phyloP scores from a whole-genome alignment of 73 alveolate genomes.

The Symbiodinium pilosum region DNA sequence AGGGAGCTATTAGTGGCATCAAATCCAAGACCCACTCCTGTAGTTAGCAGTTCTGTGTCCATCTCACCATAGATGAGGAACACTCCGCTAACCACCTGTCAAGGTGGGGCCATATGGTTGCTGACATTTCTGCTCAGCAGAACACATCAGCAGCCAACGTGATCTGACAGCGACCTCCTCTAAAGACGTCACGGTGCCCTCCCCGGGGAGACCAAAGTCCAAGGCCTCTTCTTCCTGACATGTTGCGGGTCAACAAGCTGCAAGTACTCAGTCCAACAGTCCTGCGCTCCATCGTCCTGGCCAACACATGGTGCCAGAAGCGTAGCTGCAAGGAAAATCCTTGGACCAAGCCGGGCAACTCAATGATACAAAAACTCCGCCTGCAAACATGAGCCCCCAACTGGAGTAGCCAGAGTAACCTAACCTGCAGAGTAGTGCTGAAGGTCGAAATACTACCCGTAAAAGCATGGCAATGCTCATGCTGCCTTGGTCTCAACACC shows the following conservation, averaged over 20 bases:
- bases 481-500: neutral
- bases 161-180: constrained; percentile 13
- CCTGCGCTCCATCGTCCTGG: constrained; percentile 1
- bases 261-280: neutral
- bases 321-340: neutral
- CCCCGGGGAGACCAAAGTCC: constrained; percentile 54
- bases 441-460: too few relatives aligned
- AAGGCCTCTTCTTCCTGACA: constrained; percentile 4
- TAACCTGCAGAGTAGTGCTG: neutral
- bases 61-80: constrained; percentile 66
- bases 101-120: too few relatives aligned
- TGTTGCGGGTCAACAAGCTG: neutral
- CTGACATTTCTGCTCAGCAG: neutral
- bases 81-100: constrained; percentile 62
- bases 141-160: neutral
- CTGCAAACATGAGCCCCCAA: neutral
- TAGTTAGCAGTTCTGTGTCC: constrained; percentile 44
- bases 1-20: too few relatives aligned
- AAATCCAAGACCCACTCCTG: constrained; percentile 40
- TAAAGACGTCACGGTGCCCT: constrained; percentile 24
- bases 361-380: neutral
- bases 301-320: constrained; percentile 4
- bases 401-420: neutral
- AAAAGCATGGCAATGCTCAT: neutral
- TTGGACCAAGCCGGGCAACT: neutral